A percentile compares a stretch with the other conserved stretches of the same genome.
Evolutionary conservation across 768 basidiomycete genomes (phyloP).

Genomic region (Favolaschia claudopus): DNA sequence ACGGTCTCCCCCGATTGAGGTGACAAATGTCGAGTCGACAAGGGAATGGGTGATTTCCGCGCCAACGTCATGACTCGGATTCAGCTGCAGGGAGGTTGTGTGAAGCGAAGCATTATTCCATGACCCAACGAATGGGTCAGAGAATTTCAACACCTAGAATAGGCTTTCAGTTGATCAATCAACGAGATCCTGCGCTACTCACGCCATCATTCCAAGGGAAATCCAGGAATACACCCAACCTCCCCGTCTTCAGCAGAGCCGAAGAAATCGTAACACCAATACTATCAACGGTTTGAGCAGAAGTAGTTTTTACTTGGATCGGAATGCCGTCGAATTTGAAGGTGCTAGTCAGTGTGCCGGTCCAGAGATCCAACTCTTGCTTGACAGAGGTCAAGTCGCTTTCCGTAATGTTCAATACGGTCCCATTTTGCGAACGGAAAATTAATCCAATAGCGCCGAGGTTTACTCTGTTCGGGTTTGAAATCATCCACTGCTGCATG

Average conservation of each 20-base stretch:
- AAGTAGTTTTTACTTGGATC: conserved; percentile 49
- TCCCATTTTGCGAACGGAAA: conserved; percentile 42
- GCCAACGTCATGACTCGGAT: conserved; percentile 21
- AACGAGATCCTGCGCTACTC: not conserved
- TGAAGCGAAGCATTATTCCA: conserved; percentile 57
- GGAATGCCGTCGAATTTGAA: conserved; percentile 47
- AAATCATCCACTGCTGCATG: conserved; percentile 61
- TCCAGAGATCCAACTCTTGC: conserved; percentile 65
- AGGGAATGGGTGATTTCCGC: conserved; percentile 54
- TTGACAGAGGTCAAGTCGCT: conserved; percentile 40
- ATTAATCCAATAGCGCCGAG: conserved; percentile 58
- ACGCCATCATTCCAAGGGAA: conserved; percentile 70
- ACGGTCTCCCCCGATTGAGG: conserved; percentile 48
- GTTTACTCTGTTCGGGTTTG: conserved; percentile 66
- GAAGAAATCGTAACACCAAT: conserved; percentile 52
- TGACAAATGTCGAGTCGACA: conserved; percentile 49
- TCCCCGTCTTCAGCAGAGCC: conserved; percentile 43
- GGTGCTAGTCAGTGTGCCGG: conserved; percentile 54
- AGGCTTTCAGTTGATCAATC: not conserved
- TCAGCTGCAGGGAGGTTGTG: conserved; percentile 46
- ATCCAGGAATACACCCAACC: conserved; percentile 59
- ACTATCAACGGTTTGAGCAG: conserved; percentile 46
- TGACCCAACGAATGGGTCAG: conserved; percentile 64
- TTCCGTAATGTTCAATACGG: conserved; percentile 43
- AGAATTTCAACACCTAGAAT: conserved; percentile 49